These are phyloP conservation scores for Bothriochloa decipiens DNA, from an alignment of 176 grass and related monocot species.

Conservation along the genomic window DNA sequence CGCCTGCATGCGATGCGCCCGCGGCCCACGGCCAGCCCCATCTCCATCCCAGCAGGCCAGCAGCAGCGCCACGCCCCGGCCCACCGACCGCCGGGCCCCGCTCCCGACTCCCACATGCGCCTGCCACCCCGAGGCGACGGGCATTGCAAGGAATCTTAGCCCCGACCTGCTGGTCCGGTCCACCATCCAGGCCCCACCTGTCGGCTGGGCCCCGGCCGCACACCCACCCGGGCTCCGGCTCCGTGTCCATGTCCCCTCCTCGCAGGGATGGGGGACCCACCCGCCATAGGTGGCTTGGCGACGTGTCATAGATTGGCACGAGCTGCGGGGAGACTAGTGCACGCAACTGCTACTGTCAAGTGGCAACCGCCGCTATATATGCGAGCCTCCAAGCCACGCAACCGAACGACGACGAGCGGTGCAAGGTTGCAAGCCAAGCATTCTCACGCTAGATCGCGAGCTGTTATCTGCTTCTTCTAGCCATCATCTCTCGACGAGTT, in stretches of 20 bases:
- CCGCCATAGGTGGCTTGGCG: background rate
- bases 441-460: constrained; percentile 6
- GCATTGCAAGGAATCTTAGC: constrained; percentile 33
- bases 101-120: constrained; percentile 37
- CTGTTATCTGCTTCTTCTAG: background rate
- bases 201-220: constrained; percentile 32
- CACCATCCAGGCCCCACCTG: constrained; percentile 35
- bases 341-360: background rate
- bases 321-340: background rate
- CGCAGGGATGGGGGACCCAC: background rate
- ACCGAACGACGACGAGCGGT: constrained; percentile 22
- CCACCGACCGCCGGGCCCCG: constrained; percentile 47
- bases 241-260: background rate
- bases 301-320: constrained; percentile 6
- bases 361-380: constrained; percentile 34
- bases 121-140: constrained; percentile 7
- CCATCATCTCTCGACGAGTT: background rate
- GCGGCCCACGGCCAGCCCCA: background rate
- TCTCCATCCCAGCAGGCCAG: background rate
- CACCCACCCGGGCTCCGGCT: background rate
- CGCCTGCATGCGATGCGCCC: background rate
- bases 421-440: too few relatives aligned
- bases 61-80: background rate
- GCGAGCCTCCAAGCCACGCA: constrained; percentile 21
- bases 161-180: constrained; percentile 12